phyloP scores from a whole-genome alignment of 345 rosid species.

The rapeseed (Brassica napus) region DNA sequence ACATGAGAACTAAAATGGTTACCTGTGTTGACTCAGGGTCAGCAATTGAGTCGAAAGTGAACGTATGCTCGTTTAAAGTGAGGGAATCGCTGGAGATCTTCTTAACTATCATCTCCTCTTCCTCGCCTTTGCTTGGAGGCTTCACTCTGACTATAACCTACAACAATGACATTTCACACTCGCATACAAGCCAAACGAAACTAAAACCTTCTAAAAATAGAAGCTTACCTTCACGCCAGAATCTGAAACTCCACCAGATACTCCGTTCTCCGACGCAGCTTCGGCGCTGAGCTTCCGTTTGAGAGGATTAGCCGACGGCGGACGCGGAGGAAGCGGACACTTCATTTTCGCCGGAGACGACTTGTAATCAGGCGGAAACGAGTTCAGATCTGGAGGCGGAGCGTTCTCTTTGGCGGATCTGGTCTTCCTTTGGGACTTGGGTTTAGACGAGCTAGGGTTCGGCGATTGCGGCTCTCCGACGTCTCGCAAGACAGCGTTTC shows the following conservation, averaged over 20 bases:
- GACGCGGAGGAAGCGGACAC: slow-evolving; percentile 73
- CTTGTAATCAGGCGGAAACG: slow-evolving; percentile 17
- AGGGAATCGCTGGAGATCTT: slow-evolving; percentile 57
- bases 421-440: slow-evolving; percentile 45
- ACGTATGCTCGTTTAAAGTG: slow-evolving; percentile 63
- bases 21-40: slow-evolving; percentile 71
- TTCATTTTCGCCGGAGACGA: slow-evolving; percentile 55
- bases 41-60: slow-evolving; percentile 81
- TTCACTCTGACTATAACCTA: slow-evolving; percentile 85
- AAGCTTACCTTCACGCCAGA: slow-evolving; percentile 60
- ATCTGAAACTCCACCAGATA: slow-evolving; percentile 43
- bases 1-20: slow-evolving; percentile 1
- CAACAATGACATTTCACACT: neutral
- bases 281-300: slow-evolving; percentile 75
- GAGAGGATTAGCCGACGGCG: slow-evolving; percentile 77
- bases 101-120: slow-evolving; percentile 60
- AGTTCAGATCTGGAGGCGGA: slow-evolving; percentile 71
- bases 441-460: slow-evolving; percentile 39
- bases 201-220: neutral
- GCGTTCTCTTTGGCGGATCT: slow-evolving; percentile 66
- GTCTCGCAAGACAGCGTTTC: slow-evolving; percentile 55
- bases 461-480: slow-evolving; percentile 42
- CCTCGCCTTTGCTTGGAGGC: slow-evolving; percentile 64
- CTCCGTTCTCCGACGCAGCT: slow-evolving; percentile 34
- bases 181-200: neutral